Percentiles rank a stretch among this genome's conserved stretches.
Evolutionary conservation across 805 yeast species (phyloP).

Genomic region (Cyberlindnera xylosilytica): DNA sequence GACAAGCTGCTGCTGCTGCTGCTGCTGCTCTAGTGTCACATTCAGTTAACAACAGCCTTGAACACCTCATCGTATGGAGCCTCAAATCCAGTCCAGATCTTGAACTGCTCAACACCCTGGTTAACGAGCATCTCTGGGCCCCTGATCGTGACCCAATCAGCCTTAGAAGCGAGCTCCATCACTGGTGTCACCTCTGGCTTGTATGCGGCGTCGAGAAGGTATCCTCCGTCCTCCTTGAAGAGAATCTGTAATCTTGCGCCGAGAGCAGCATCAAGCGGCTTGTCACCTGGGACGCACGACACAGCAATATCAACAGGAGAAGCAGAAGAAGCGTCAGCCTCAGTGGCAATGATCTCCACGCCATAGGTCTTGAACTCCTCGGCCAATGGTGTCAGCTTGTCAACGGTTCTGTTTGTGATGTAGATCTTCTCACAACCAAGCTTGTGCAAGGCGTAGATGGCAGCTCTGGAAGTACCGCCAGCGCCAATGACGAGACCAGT

Average conservation of each 20-base stretch:
- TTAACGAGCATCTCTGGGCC: conserved; percentile 91
- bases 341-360: conserved; percentile 52
- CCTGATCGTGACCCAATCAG: conserved; percentile 77
- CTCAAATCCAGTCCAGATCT: conserved; percentile 63
- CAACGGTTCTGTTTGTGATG: conserved; percentile 74
- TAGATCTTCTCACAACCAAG: conserved; percentile 78
- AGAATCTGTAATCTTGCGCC: conserved; percentile 44
- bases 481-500: conserved; percentile 89
- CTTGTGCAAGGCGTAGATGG: conserved; percentile 75
- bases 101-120: conserved; percentile 90
- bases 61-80: conserved; percentile 64
- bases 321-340: conserved; percentile 40
- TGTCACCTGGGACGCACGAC: conserved; percentile 82
- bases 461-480: conserved; percentile 97
- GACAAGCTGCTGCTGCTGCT: too few relatives aligned
- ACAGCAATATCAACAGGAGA: conserved; percentile 56
- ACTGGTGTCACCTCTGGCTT: conserved; percentile 85
- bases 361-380: conserved; percentile 54
- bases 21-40: too few relatives aligned
- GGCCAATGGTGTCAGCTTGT: conserved; percentile 59
- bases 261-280: conserved; percentile 56
- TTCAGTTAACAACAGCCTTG: conserved; percentile 47
- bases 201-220: conserved; percentile 89
- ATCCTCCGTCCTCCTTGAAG: conserved; percentile 38
- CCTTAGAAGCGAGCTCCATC: conserved; percentile 70